Conservation (phyloP, 176 grass and related monocot species). For the bread wheat (Triticum aestivum) region DNA sequence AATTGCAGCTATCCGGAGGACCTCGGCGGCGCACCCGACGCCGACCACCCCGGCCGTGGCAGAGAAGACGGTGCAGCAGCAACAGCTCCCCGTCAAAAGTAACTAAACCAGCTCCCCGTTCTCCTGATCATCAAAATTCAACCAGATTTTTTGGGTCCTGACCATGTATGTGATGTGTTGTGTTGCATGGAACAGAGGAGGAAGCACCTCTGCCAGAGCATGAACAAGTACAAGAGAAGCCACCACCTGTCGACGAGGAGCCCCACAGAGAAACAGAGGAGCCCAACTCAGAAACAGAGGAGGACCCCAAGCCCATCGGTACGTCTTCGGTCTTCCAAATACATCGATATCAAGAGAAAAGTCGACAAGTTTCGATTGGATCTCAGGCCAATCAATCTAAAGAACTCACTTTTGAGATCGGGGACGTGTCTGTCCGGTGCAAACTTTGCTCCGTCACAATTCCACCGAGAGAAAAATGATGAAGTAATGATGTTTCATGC, state of each 20-base stretch:
- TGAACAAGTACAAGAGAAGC: constrained; percentile 21
- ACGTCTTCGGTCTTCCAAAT: constrained; percentile 9
- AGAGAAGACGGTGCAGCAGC: constrained; percentile 26
- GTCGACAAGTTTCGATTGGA: not conserved
- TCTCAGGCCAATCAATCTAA: not conserved
- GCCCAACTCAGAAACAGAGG: constrained; percentile 1
- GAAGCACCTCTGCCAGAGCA: constrained; percentile 5
- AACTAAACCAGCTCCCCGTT: not conserved
- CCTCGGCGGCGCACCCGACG: constrained; percentile 26
- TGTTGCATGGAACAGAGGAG: constrained; percentile 37
- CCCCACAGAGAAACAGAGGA: constrained; percentile 1
- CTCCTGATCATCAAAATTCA: not conserved
- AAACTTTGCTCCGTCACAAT: not conserved
- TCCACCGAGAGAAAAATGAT: not conserved
- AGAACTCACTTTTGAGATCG: not conserved
- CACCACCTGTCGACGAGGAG: not conserved
- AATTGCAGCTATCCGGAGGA: constrained; percentile 43
- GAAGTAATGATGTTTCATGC: not conserved
- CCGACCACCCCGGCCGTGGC: constrained; percentile 12
- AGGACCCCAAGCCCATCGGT: constrained; percentile 20
- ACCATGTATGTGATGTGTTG: not conserved
- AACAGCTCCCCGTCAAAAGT: constrained; percentile 41
- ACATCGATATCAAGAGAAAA: not conserved
- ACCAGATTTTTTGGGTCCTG: not conserved
- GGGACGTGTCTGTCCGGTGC: constrained; percentile 29